Evolutionary conservation across 2,329 filamentous ascomycete genomes (phyloP), one percentile per base, ranked within the genome.

Genomic region (Lasiodiplodia sp.): DNA sequence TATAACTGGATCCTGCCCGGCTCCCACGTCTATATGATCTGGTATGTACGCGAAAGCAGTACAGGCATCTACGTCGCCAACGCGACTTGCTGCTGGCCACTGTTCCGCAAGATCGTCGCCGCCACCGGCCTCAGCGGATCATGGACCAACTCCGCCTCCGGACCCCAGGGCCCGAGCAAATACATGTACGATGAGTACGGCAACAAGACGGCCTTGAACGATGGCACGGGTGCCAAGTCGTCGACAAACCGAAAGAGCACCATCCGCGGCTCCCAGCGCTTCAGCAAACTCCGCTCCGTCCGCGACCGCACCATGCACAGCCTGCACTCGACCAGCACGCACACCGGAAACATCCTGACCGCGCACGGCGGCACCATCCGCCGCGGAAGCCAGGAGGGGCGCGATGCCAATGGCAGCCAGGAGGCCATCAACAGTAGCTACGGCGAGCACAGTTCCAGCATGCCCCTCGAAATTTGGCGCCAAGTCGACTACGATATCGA

Each of bases 61-160:
- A 82, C 83, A 0, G 81, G 82, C 51, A 79, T 85, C 68, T 81
- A 82, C 70, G 82, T 86, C 2, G 77, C 82, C 44, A 86, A 85
- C 69, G 77, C 86, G 23, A 83, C 83, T 1, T 81, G 84, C 51
- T 82, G 78, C 72, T 85, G 83, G 82, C 82, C 82, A 0, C 75
- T 86, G 5, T 73, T 85, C 10, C 78, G 82, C 11, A 77, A 77
- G 10, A 62, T 83, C 64, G 75, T 80, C 69, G 71, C 76, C 51
- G 60, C 60, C 44, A 38, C 60, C 7, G 63, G 63, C n/a, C 49
- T 55, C 2, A 51, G 51, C 37, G 49, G 51, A 4, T 55, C 49
- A 4, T 55, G 63, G 49, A 66, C 49, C 3, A 56, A 66, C 52
- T 31, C 51, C 25, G 28, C 14, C 10, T 56, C 52, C 25, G 18